Evolutionary conservation across 2,329 filamentous ascomycete genomes (phyloP).

Genomic region (Trichoderma sp.): DNA sequence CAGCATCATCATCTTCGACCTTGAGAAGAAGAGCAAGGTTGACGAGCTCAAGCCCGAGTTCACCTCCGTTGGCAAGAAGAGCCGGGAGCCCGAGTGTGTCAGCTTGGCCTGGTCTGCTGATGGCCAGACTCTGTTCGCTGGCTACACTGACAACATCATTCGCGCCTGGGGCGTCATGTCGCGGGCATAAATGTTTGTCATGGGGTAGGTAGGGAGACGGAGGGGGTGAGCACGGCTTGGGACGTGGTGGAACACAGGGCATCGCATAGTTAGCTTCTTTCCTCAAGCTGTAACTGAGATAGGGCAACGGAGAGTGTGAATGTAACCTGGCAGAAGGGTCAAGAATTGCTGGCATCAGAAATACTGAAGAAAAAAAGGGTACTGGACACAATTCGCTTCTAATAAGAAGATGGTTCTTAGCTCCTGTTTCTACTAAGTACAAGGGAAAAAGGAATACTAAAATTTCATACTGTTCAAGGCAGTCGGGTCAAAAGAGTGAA

Average conservation of each 20-base stretch:
- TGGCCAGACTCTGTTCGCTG: conserved; percentile 98
- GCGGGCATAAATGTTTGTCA: conserved; percentile 60
- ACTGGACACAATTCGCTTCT: conserved; percentile 17
- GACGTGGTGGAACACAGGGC: conserved; percentile 11
- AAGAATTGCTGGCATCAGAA: conserved; percentile 13
- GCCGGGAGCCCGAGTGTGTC: conserved; percentile 96
- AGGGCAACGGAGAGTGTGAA: conserved; percentile 8
- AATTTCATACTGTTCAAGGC: conserved; percentile 11
- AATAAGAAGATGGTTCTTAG: conserved; percentile 18
- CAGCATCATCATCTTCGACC: conserved; percentile 99
- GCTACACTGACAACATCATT: conserved; percentile 99
- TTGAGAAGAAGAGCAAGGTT: conserved; percentile 99
- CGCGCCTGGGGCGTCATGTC: conserved; percentile 98
- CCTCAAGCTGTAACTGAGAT: conserved; percentile 13
- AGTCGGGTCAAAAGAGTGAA: not conserved
- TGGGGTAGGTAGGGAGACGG: conserved; percentile 5
- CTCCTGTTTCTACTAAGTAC: conserved; percentile 14
- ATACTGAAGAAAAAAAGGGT: conserved; percentile 14
- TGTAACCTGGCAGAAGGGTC: conserved; percentile 4
- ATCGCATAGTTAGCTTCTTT: conserved; percentile 17
- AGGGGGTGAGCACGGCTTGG: not conserved
- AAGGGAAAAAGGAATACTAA: conserved; percentile 12
- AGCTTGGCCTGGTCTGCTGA: conserved; percentile 97
- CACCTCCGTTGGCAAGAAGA: conserved; percentile 97
- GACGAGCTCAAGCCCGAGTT: conserved; percentile 99